A percentile compares a stretch with the other conserved stretches of the same genome.
phyloP scores from a whole-genome alignment of 75 land plant species.

The Ceratopteris richardii region DNA sequence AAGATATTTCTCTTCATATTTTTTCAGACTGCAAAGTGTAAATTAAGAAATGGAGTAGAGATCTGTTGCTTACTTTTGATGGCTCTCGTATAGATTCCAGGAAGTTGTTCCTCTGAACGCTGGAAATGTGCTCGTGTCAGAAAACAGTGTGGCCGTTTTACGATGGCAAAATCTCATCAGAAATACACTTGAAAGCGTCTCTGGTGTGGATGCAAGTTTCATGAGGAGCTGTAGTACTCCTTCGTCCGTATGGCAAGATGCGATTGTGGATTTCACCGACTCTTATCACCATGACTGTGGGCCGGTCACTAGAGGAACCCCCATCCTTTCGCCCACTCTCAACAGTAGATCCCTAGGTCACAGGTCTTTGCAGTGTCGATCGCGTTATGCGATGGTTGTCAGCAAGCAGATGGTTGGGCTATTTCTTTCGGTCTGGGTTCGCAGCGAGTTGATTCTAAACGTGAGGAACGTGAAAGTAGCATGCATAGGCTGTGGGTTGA shows the following conservation, averaged over 20 bases:
- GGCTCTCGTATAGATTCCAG: conserved; percentile 37
- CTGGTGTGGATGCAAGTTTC: conserved; percentile 2
- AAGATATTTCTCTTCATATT: neutral
- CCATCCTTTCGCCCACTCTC: conserved; percentile 2
- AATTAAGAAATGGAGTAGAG: too few species aligned
- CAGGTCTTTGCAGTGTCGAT: conserved; percentile 1
- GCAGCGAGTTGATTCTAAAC: conserved; percentile 51
- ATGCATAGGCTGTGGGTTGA: conserved; percentile 83
- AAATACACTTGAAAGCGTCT: conserved; percentile 22
- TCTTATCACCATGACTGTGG: conserved; percentile 1
- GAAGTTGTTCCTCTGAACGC: conserved; percentile 59
- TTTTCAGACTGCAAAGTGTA: neutral
- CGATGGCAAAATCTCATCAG: conserved; percentile 37
- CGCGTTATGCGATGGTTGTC: conserved; percentile 34
- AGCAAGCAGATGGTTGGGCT: conserved; percentile 99
- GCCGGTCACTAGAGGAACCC: neutral
- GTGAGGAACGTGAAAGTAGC: conserved; percentile 80
- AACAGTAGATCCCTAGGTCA: conserved; percentile 3
- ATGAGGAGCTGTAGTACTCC: neutral
- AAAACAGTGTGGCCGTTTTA: conserved; percentile 36
- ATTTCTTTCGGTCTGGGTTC: conserved; percentile 87
- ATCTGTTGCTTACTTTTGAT: too few species aligned
- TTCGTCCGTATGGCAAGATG: neutral
- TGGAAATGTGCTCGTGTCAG: conserved; percentile 45
- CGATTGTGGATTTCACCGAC: neutral